Conservation (phyloP, 345 rosid species). For the Dovyalis caffra region DNA sequence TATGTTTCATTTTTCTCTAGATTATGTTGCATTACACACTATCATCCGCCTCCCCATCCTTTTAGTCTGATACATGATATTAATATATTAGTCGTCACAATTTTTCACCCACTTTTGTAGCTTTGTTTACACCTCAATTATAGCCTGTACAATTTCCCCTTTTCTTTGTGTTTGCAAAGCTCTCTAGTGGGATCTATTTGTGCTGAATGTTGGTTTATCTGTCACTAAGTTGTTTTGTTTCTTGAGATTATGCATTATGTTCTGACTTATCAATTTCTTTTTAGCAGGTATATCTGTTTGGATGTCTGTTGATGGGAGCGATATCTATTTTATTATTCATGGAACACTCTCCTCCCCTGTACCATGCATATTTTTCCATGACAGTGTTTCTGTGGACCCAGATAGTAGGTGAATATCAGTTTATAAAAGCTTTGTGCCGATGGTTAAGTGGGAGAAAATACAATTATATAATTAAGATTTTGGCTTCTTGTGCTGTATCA, state of each 20-base stretch:
- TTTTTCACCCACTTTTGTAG: too few relatives aligned
- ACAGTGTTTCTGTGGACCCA: constrained; percentile 88
- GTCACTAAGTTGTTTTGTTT: background rate
- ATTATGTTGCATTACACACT: too few relatives aligned
- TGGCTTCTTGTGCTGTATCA: constrained; percentile 51
- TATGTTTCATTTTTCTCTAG: too few relatives aligned
- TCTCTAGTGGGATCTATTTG: constrained; percentile 6
- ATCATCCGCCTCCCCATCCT: too few relatives aligned
- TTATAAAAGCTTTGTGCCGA: constrained; percentile 64
- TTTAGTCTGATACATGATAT: too few relatives aligned
- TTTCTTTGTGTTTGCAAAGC: constrained; percentile 14
- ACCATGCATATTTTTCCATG: constrained; percentile 83
- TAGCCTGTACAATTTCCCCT: too few relatives aligned
- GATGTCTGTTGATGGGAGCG: constrained; percentile 60
- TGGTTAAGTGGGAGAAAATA: constrained; percentile 45
- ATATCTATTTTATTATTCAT: constrained; percentile 44
- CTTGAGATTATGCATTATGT: background rate
- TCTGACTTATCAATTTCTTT: constrained; percentile 31
- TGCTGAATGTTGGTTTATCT: background rate
- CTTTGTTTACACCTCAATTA: too few relatives aligned
- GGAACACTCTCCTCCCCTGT: constrained; percentile 88
- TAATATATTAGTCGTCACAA: too few relatives aligned
- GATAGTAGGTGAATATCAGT: constrained; percentile 59
- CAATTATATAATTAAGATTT: constrained; percentile 46
- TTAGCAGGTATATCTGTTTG: constrained; percentile 59